These are phyloP conservation scores for Mycena chlorophos DNA, from an alignment of 768 basidiomycete species.

Conservation along the genomic window DNA sequence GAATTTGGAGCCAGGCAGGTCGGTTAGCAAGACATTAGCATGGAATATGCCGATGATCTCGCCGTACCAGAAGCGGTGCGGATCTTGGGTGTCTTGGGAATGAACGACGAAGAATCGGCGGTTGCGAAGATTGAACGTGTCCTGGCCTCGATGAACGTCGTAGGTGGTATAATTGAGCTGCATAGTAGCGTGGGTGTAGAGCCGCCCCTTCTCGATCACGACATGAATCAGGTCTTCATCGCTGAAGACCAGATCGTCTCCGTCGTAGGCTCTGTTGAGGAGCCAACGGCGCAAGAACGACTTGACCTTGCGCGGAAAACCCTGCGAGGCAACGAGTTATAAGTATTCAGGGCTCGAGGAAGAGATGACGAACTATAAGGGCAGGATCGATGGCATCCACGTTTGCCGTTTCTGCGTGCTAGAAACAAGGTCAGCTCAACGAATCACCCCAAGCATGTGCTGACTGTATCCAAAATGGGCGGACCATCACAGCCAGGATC, in stretches of 20 bases:
- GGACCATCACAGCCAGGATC: background rate
- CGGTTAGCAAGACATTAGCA: constrained; percentile 14
- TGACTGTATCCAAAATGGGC: background rate
- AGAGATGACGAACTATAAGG: background rate
- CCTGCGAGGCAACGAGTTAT: background rate
- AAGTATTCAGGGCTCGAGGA: background rate
- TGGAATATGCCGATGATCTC: constrained; percentile 21
- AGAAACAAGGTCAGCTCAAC: background rate
- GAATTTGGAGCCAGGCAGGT: too few species aligned
- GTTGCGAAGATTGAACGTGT: constrained; percentile 10
- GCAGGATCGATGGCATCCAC: background rate
- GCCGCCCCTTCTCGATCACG: background rate
- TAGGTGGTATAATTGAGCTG: constrained; percentile 36
- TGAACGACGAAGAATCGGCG: constrained; percentile 9
- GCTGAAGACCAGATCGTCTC: background rate
- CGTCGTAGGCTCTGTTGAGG: background rate
- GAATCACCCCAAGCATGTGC: background rate
- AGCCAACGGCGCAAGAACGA: background rate
- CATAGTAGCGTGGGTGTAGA: constrained; percentile 24
- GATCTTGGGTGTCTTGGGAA: constrained; percentile 21
- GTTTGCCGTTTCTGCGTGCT: background rate
- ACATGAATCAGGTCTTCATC: background rate
- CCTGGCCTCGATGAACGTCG: constrained; percentile 32
- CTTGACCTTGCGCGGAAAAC: background rate
- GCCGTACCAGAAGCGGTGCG: constrained; percentile 26